phyloP scores from a whole-genome alignment of 2,329 filamentous ascomycete genomes.

The Colletotrichum sp. region DNA sequence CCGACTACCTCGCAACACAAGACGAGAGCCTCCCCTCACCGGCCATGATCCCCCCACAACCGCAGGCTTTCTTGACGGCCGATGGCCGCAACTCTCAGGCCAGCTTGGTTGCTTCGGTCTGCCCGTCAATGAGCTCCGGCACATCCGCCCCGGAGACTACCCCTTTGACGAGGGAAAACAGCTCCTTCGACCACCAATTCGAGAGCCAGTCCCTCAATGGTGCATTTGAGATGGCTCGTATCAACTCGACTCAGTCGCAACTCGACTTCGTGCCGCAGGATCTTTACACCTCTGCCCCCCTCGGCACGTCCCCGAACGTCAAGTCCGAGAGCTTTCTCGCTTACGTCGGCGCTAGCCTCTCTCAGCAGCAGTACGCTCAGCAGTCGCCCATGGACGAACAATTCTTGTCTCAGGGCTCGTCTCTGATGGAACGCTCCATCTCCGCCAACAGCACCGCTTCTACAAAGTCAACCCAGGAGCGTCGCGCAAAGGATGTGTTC shows the following conservation, averaged over 20 bases:
- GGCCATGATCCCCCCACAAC: conserved; percentile 24
- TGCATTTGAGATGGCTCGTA: conserved; percentile 40
- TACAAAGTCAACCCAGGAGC: conserved; percentile 45
- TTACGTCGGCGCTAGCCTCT: conserved; percentile 40
- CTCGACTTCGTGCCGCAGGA: conserved; percentile 28
- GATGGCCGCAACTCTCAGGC: conserved; percentile 18
- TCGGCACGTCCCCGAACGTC: conserved; percentile 31
- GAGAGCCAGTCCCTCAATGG: conserved; percentile 29
- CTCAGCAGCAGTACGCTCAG: conserved; percentile 34
- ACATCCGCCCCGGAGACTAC: conserved; percentile 42
- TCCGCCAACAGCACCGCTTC: conserved; percentile 54
- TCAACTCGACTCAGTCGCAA: conserved; percentile 42
- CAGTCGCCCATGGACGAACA: conserved; percentile 31
- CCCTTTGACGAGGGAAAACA: conserved; percentile 49
- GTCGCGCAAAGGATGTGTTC: conserved; percentile 53
- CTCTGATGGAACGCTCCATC: conserved; percentile 53
- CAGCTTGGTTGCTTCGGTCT: conserved; percentile 38
- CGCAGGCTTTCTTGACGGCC: conserved; percentile 25
- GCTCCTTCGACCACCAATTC: conserved; percentile 36
- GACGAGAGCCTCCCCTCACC: conserved; percentile 30
- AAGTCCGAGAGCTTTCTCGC: conserved; percentile 33
- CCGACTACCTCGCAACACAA: conserved; percentile 40
- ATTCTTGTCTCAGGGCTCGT: conserved; percentile 29
- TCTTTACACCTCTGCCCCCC: conserved; percentile 21
- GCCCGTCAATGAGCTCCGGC: conserved; percentile 49